Conservation (phyloP, 2,329 filamentous ascomycete species). For the Colletotrichum euphorbiae region DNA sequence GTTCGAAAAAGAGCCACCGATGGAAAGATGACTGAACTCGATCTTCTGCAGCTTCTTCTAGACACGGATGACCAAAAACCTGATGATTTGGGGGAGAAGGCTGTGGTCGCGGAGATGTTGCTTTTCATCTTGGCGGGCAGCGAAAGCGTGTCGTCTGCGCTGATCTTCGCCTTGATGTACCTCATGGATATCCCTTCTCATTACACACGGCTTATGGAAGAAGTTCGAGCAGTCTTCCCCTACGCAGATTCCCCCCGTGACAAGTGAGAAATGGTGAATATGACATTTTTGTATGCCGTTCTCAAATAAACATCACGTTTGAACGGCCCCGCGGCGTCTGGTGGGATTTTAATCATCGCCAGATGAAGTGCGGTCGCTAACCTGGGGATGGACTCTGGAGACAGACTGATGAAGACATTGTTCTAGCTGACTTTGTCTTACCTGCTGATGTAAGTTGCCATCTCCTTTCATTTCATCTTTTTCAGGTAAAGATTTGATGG, state of each 20-base stretch:
- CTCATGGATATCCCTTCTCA: not conserved
- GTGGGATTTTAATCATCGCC: slow-evolving; percentile 40
- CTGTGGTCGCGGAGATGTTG: slow-evolving; percentile 19
- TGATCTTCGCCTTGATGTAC: slow-evolving; percentile 8
- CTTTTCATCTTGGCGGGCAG: slow-evolving; percentile 14
- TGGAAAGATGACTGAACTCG: slow-evolving; percentile 2
- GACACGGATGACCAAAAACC: slow-evolving; percentile 15
- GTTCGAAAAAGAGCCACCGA: not conserved
- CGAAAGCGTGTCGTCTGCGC: not conserved
- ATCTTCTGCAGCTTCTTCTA: slow-evolving; percentile 10
- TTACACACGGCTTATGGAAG: not conserved
- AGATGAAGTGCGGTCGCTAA: not conserved
- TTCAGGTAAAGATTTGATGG: too few species aligned
- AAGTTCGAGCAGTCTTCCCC: slow-evolving; percentile 1
- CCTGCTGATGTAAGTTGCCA: slow-evolving; percentile 7
- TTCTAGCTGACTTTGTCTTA: not conserved
- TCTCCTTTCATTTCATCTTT: not conserved
- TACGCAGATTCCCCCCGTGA: not conserved
- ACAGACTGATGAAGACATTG: slow-evolving; percentile 11
- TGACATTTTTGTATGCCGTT: slow-evolving; percentile 60
- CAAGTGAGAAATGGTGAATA: too few species aligned
- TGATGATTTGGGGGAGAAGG: not conserved
- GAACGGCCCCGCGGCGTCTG: slow-evolving; percentile 48
- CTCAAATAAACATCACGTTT: slow-evolving; percentile 52
- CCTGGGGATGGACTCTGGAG: not conserved